Base-by-base conservation (phyloP, 2,329 filamentous ascomycete species). In the Colletotrichum trifolii region DNA sequence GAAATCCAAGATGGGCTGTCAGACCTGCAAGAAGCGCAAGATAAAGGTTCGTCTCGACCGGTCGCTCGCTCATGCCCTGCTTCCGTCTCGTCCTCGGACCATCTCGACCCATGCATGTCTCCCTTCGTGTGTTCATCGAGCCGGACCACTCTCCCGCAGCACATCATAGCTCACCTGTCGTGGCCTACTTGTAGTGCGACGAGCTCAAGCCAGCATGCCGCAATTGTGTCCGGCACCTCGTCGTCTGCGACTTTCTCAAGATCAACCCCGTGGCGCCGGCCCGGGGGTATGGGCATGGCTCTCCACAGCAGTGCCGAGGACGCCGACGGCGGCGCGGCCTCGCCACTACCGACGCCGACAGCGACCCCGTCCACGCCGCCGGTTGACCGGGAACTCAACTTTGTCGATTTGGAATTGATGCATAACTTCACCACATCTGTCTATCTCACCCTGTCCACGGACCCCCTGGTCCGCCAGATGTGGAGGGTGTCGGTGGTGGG, bases 21-120 rank as follows among this genome's bases (percentile, higher is more conserved):
- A 76, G 65, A 84, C 82, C 69, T 87, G 85, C 78, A 87, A 87
- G 74, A 73, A 73, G 17, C 81, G 85, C 55, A 86, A 84, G 72
- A 82, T 85, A 56, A 86, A 85, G 67, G 67, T 68, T 45, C 47
- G 67, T 67, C 38, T 13, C 11, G 34, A 13, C 25, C 7, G 7
- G 42, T 11, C 12, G 10, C 42, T 8, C 13, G 13, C 11, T 13
- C 10, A 13, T n/a, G n/a, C 35, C 52, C 49, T 33, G 39, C 38
- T 35, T n/a, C 38, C 35, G 1, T 42, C 33, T 25, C 25, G 10
- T 8, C 11, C 8, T 17, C 11, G 13, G 9, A 46, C 15, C 11
- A 25, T 36, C 13, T 36, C 35, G 15, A 17, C 15, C 43, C 43
- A n/a, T 15, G 15, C 9, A n/a, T n/a, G 12, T 46, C 5, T 46